Conservation (phyloP, 805 yeast genomes). For the Lipomyces starkeyi region DNA sequence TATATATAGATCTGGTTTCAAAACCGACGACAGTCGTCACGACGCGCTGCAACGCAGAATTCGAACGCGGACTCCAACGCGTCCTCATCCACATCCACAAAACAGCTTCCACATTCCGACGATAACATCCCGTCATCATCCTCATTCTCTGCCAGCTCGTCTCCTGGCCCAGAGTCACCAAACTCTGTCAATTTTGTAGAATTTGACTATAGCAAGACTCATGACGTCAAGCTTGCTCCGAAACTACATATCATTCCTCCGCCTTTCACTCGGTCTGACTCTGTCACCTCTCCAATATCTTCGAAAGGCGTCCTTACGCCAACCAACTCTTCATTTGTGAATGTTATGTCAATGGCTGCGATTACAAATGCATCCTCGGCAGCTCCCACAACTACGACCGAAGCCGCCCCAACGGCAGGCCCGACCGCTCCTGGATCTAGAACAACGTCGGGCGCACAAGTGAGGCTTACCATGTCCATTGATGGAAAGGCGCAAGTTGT, state of each 20-base stretch:
- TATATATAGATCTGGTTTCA: conserved; percentile 83
- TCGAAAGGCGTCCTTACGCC: conserved; percentile 28
- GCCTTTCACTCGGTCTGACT: neutral
- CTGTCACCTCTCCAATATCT: neutral
- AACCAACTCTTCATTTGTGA: conserved; percentile 14
- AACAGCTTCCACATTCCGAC: neutral
- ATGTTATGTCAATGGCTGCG: conserved; percentile 29
- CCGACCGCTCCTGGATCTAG: neutral
- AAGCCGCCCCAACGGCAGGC: neutral
- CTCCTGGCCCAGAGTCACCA: conserved; percentile 6
- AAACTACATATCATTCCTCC: neutral
- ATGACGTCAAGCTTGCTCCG: neutral
- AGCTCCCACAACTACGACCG: neutral
- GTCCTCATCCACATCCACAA: conserved; percentile 8
- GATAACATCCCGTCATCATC: conserved; percentile 12
- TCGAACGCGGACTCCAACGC: conserved; percentile 26
- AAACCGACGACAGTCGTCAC: conserved; percentile 83
- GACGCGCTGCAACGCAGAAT: conserved; percentile 40
- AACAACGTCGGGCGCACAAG: conserved; percentile 20
- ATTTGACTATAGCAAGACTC: neutral
- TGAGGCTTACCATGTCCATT: conserved; percentile 45
- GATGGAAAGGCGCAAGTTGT: conserved; percentile 51
- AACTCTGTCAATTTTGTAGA: neutral
- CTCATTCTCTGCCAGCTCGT: conserved; percentile 6
- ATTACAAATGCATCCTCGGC: neutral